Evolutionary conservation across 1,139 yeast species (phyloP), one percentile per base, ranked within the genome.

Genomic region (Suhomyces kunorum): DNA sequence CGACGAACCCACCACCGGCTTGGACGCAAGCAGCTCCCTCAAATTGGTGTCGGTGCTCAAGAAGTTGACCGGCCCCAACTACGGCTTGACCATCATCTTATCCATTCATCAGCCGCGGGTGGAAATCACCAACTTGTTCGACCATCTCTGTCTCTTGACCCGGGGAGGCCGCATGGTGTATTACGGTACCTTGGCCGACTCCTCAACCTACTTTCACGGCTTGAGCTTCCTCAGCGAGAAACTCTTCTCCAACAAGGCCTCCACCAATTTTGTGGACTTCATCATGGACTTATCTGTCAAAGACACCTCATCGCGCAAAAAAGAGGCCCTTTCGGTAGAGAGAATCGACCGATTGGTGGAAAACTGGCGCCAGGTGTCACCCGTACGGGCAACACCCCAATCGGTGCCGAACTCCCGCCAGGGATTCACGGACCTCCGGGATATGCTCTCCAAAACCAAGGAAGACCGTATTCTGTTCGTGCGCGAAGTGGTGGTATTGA

Each of bases 1-100:
- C 20, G 63, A 58, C 32, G 63, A 58, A 34, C 63, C 63, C 14
- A 58, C 63, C 14, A 57, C 63, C 1, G 63, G 63, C 2, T 46
- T 58, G 31, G 63, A 58, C 34, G 50, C 63, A 8, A 50, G 54
- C 20, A 51, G 57, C 15, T 53, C 61, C 2, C 46, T 57, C 32
- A 54, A 54, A 15, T 44, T 58, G 29, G 49, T 56, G 13, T 45
- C 48, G 7, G 53, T 54, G 3, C 43, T 58, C 12, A 47, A 52
- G 20, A 53, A 47, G 35, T 40, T 58, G 29, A 58, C 60, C 2
- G 50, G 55, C 8, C 58, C 61, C 0, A 49, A 53, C 17, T 53
- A 49, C 27, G 63, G 63, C 2, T 47, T 57, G 26, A 55, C 62
- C 5, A 50, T 58, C 18, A 46, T 58, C 5, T 45, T 57, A 16